Evolutionary conservation across 202 grass and related monocot genomes (phyloP), one percentile per base, ranked within the genome.

Genomic region (Eragrostis tef): DNA sequence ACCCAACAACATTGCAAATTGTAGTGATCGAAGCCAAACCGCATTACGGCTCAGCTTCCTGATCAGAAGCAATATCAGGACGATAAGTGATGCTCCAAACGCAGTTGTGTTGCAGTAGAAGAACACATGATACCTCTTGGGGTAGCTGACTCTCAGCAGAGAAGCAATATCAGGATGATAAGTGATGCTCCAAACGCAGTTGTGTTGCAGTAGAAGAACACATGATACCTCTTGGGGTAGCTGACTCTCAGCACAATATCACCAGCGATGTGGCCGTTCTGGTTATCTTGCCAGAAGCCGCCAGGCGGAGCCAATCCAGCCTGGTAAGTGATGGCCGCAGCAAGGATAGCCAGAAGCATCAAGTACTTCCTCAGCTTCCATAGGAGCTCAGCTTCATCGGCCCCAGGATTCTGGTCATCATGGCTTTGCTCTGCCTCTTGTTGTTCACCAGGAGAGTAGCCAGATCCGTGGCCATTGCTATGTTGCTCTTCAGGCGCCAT

Each of bases 131-230:
- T 91, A 94, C 24, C 87, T 78, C 14, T 6, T 42, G 0, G 17
- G 54, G 44, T 82, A 73, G 60, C 10, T 85, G 70, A 45, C 48
- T 12, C 17, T 34, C 6, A 94, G 74, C 24, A 94, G n/a, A 94
- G 75, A 0, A 94, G 77, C 82, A 91, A 41, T 70, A 87, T 60
- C 64, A 94, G 79, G 52, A 91, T 73, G 17, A 87, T 61, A 58
- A 91, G 66, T 13, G 89, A 94, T 7, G 81, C 70, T 59, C 53
- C 60, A 52, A 94, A 86, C 24, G 87, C 89, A 14, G 77, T 87
- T 0, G 84, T 82, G 58, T 91, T 94, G 78, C 44, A 88, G 70
- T 85, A 84, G 77, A 91, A 89, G 81, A 94, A 94, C 6, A 79
- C 72, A 11, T 6, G 56, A 64, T 91, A 94, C 24, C 87, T 78